These are phyloP conservation scores for Abrus pulchellus DNA, from an alignment of 306 rosid species.

Conservation along the genomic window DNA sequence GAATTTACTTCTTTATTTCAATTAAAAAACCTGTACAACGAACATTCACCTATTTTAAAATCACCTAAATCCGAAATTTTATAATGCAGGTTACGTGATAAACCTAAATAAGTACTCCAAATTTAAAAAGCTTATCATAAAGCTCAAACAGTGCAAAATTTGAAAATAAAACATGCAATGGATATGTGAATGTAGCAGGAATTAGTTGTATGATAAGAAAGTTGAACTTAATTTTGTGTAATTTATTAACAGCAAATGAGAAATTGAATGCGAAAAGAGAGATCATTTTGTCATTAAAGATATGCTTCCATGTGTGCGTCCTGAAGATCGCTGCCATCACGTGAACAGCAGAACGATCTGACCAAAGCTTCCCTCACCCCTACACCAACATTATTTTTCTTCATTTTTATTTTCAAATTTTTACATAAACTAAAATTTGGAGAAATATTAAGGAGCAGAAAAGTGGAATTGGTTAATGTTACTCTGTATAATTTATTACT, in stretches of 20 bases:
- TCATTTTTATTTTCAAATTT: not conserved
- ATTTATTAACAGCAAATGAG: not conserved
- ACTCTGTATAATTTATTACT: constrained; percentile 8
- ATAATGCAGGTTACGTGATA: no score
- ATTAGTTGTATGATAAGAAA: not conserved
- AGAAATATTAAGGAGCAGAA: constrained; percentile 5
- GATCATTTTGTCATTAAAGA: constrained; percentile 50
- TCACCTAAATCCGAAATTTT: no score
- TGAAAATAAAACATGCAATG: not conserved
- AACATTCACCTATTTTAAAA: no score
- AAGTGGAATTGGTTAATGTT: constrained; percentile 15
- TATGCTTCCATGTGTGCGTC: constrained; percentile 49
- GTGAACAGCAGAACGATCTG: constrained; percentile 48
- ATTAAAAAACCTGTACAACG: no score
- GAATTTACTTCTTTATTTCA: no score
- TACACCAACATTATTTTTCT: not conserved
- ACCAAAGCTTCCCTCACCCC: constrained; percentile 15
- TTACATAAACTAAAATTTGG: not conserved
- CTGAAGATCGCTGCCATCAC: constrained; percentile 47
- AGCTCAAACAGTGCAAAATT: no score
- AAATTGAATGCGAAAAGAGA: constrained; percentile 42
- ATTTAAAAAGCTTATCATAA: no score
- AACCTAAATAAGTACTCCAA: no score
- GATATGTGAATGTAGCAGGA: not conserved
- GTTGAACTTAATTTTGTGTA: no score